Base-by-base conservation (phyloP, 2,329 filamentous ascomycete genomes). In the Aspergillus ochraceoroseus region DNA sequence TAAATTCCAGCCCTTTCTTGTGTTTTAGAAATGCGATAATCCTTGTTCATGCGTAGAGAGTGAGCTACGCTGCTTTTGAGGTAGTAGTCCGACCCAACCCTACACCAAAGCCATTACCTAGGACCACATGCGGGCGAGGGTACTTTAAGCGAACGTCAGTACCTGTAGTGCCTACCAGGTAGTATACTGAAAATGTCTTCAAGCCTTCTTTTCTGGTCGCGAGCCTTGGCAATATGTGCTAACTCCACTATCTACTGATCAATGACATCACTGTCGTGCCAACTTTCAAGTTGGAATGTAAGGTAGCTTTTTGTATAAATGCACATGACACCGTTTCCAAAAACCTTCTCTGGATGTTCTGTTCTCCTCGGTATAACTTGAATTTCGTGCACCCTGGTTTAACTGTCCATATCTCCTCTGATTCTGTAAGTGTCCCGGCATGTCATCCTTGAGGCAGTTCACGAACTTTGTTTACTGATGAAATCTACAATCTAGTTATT, bases 231-330 rank as follows among this genome's bases (percentile, higher is more conserved):
- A 29, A 29, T 44, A 35, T 43, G 45, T 38, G 38, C 43, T 40
- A 32, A 49, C 43, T 49, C 41, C 41, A 41, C 41, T 17, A 7
- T 31, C 45, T 18, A 25, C 18, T 35, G 40, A 52, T 58, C 53
- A 41, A 57, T 59, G 58, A 60, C 56, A 38, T 38, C 36, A 38
- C 13, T 32, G 55, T 59, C 55, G 61, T 61, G 58, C 58, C 56
- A 58, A 50, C 32, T 47, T 44, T 51, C 45, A 41, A 34, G 44
- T n/a, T n/a, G n/a, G n/a, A n/a, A n/a, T n/a, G 49, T 23, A 28
- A 13, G 22, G 8, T 27, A 19, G n/a, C n/a, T n/a, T 37, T 19
- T 7, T 41, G 36, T 51, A 54, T 57, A 57, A 57, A 58, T 51
- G 39, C 49, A 30, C 30, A 18, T 35, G 29, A 23, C 38, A 19